Conservation (phyloP, 441 rosid genomes). For the Adansonia rubrostipa region DNA sequence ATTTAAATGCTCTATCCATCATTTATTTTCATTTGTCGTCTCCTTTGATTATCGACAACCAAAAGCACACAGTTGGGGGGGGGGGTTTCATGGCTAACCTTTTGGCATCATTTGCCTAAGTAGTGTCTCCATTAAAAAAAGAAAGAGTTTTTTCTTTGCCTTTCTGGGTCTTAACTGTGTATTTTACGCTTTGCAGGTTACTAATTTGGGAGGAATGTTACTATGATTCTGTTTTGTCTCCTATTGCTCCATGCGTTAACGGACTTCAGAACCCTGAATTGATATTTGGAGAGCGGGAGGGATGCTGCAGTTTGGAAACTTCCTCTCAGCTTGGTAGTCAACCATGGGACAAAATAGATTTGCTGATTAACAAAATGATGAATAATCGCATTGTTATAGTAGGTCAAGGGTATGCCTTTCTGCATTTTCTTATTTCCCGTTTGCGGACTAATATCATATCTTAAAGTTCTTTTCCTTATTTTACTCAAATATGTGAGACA, state of each 20-base stretch:
- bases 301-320: slow-evolving; percentile 37
- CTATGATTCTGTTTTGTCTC: slow-evolving; percentile 42
- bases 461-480: slow-evolving; percentile 15
- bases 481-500: slow-evolving; percentile 10
- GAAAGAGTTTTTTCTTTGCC: neutral
- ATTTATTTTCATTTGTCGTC: neutral
- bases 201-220: slow-evolving; percentile 90
- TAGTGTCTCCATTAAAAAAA: neutral
- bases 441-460: neutral
- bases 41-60: neutral
- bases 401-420: slow-evolving; percentile 78
- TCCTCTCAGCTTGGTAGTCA: slow-evolving; percentile 44
- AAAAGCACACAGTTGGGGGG: neutral
- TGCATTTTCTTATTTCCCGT: neutral
- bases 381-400: slow-evolving; percentile 72
- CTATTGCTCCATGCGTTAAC: slow-evolving; percentile 34
- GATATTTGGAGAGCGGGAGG: slow-evolving; percentile 51
- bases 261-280: slow-evolving; percentile 38
- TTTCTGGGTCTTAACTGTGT: slow-evolving; percentile 3
- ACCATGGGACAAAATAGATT: slow-evolving; percentile 44
- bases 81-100: slow-evolving; percentile 3
- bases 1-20: neutral
- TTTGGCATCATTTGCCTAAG: slow-evolving; percentile 18
- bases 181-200: slow-evolving; percentile 47
- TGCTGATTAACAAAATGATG: slow-evolving; percentile 74